phyloP scores from a whole-genome alignment of 257 asterid species.

The Solanum microdontum region DNA sequence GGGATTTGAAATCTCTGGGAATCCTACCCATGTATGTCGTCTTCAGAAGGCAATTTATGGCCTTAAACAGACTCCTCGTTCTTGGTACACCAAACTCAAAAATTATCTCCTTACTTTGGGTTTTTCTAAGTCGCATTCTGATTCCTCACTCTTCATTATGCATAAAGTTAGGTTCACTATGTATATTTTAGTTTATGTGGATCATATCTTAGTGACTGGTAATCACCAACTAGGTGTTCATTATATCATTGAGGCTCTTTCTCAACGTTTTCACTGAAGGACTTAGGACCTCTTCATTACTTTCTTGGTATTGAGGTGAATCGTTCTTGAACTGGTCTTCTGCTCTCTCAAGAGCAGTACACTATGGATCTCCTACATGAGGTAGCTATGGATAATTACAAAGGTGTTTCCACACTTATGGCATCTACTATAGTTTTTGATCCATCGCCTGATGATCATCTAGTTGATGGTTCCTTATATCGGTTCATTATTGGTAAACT shows the following conservation, averaged over 20 bases:
- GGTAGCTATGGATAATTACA: neutral
- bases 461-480: neutral
- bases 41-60: neutral
- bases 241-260: neutral
- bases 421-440: neutral
- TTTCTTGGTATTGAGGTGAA: neutral
- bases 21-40: neutral
- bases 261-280: neutral
- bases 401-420: neutral
- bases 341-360: neutral
- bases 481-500: too few relatives aligned
- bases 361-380: neutral
- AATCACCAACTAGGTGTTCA: neutral
- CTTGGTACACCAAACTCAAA: neutral
- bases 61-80: neutral
- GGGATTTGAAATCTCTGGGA: neutral
- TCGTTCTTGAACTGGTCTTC: neutral
- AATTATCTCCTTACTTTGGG: neutral
- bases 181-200: neutral
- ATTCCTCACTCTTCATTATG: neutral
- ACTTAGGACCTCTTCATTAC: neutral
- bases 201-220: neutral
- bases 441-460: neutral
- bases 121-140: neutral
- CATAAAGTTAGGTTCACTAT: too few relatives aligned